A percentile compares a stretch with the other conserved stretches of the same genome.
Conservation (phyloP, 257 asterid genomes). For the Galeopsis tetrahit region DNA sequence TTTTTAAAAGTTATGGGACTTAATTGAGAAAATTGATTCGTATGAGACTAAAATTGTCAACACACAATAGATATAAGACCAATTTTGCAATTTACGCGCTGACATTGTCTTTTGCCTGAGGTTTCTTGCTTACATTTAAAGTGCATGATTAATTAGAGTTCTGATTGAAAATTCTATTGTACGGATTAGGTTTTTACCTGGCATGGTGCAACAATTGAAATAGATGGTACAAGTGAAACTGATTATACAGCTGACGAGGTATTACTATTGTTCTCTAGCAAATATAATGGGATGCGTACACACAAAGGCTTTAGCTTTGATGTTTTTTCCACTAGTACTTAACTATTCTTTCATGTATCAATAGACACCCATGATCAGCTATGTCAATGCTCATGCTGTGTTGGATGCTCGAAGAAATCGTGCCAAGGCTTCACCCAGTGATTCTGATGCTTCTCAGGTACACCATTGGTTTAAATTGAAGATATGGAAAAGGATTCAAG, state of each 20-base stretch:
- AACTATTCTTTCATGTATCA: slow-evolving; percentile 28
- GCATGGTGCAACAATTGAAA: slow-evolving; percentile 93
- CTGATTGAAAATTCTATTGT: slow-evolving; percentile 32
- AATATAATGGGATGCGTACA: background rate
- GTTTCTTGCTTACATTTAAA: slow-evolving; percentile 11
- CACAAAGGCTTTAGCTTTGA: background rate
- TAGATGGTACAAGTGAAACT: slow-evolving; percentile 91
- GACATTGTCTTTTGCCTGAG: background rate
- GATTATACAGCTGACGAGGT: slow-evolving; percentile 98
- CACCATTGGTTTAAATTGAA: slow-evolving; percentile 28
- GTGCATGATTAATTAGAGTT: slow-evolving; percentile 23
- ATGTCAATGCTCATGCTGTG: slow-evolving; percentile 92
- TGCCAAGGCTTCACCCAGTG: slow-evolving; percentile 84
- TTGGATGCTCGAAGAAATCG: slow-evolving; percentile 89
- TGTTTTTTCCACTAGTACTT: background rate
- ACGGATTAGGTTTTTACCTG: slow-evolving; percentile 79
- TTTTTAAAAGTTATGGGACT: too few species aligned
- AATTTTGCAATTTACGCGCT: too few species aligned
- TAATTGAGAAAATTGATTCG: too few species aligned
- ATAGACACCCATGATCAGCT: slow-evolving; percentile 97
- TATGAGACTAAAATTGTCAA: too few species aligned
- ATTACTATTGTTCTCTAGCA: slow-evolving; percentile 20
- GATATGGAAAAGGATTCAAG: slow-evolving; percentile 4
- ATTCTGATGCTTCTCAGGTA: slow-evolving; percentile 95
- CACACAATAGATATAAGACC: too few species aligned